Evolutionary conservation across 176 grass and related monocot species (phyloP).

Genomic region (Secale cereale): DNA sequence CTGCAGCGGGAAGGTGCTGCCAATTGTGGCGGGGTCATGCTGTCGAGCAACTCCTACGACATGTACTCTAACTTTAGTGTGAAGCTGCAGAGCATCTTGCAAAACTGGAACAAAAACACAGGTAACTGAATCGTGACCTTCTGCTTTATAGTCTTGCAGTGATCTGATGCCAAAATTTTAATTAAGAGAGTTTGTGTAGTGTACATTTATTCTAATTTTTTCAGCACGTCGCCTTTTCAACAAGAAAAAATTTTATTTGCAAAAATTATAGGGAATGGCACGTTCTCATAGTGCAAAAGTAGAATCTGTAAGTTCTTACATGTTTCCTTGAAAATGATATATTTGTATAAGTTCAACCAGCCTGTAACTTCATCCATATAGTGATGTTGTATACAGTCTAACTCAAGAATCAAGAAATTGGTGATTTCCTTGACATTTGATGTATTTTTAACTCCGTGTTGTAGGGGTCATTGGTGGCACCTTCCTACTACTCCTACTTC

Average conservation of each 20-base stretch:
- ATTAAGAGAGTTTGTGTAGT: neutral
- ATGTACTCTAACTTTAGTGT: slow-evolving; percentile 22
- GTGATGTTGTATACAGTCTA: too few species aligned
- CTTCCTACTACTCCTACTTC: too few species aligned
- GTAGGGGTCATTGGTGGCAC: too few species aligned
- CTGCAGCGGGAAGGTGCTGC: slow-evolving; percentile 27
- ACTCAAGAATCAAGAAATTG: too few species aligned
- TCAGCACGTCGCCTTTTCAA: neutral
- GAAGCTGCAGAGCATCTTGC: slow-evolving; percentile 26
- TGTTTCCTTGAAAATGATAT: neutral
- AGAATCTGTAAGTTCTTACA: too few species aligned
- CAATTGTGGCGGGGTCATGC: slow-evolving; percentile 58
- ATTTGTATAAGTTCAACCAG: too few species aligned
- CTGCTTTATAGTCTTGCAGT: neutral
- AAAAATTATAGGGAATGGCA: neutral
- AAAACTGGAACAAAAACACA: neutral
- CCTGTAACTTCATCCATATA: too few species aligned
- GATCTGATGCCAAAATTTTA: neutral
- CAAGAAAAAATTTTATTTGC: neutral
- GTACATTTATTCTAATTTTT: neutral
- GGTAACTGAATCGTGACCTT: neutral
- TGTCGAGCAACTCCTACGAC: slow-evolving; percentile 48
- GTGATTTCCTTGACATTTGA: too few species aligned
- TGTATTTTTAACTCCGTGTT: too few species aligned
- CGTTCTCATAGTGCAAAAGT: neutral